A percentile compares a stretch with the other conserved stretches of the same genome.
These are phyloP conservation scores for Gilbertella persicaria DNA, from an alignment of 371 early-diverging fungal species.

Conservation along the genomic window DNA sequence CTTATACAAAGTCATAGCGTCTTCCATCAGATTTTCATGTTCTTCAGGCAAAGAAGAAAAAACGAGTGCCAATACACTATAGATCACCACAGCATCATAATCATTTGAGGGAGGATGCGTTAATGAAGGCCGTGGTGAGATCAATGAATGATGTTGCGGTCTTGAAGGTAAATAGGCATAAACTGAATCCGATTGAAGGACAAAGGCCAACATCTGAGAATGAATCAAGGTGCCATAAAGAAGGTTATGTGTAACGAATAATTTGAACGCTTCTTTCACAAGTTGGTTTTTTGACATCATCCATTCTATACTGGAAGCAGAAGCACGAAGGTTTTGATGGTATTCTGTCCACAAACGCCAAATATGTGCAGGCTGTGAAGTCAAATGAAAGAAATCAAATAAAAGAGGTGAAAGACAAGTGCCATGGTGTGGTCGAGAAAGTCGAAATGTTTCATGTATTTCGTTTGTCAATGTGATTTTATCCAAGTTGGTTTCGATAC, in stretches of 20 bases:
- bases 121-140: background rate
- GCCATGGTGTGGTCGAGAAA: constrained; percentile 7
- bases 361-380: constrained; percentile 28
- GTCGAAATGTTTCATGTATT: constrained; percentile 11
- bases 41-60: background rate
- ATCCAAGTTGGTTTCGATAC: background rate
- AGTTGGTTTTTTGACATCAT: background rate
- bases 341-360: constrained; percentile 23
- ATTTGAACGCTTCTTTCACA: constrained; percentile 11
- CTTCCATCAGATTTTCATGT: background rate
- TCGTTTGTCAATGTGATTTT: constrained; percentile 19
- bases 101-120: background rate
- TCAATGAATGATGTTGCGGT: background rate
- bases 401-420: constrained; percentile 34
- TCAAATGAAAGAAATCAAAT: constrained; percentile 35
- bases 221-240: constrained; percentile 39
- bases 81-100: constrained; percentile 5
- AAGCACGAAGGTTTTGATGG: constrained; percentile 4
- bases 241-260: constrained; percentile 26
- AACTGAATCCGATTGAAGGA: constrained; percentile 5
- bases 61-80: constrained; percentile 1
- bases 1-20: constrained; percentile 21
- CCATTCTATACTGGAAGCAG: background rate
- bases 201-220: constrained; percentile 3
- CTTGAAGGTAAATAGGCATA: no score